phyloP scores from a whole-genome alignment of 2,329 filamentous ascomycete species.

The Scedosporium apiospermum region DNA sequence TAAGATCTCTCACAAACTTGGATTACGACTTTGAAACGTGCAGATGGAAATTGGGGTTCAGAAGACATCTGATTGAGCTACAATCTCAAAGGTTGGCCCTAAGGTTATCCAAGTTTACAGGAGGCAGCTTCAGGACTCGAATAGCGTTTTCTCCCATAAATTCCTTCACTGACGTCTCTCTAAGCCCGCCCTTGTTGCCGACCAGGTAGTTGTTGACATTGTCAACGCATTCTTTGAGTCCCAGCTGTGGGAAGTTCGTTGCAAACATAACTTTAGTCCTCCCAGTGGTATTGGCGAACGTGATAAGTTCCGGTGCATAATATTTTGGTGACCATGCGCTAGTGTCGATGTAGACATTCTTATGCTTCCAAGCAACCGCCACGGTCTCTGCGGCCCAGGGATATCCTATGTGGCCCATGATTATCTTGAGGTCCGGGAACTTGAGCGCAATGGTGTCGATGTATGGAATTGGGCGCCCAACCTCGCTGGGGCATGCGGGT shows the following conservation, averaged over 20 bases:
- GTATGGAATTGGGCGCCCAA: conserved; percentile 10
- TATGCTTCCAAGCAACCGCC: conserved; percentile 9
- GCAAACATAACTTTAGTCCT: not conserved
- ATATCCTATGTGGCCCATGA: conserved; percentile 9
- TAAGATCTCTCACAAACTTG: too few relatives aligned
- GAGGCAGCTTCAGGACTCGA: not conserved
- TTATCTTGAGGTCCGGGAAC: conserved; percentile 9
- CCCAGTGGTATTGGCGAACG: conserved; percentile 10
- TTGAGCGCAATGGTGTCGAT: conserved; percentile 9
- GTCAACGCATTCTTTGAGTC: conserved; percentile 7
- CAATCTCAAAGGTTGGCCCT: too few relatives aligned
- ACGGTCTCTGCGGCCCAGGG: conserved; percentile 9
- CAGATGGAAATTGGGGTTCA: too few relatives aligned
- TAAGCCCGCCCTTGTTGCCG: not conserved
- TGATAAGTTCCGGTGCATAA: conserved; percentile 7
- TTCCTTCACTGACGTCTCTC: conserved; percentile 3
- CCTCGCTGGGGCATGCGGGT: conserved; percentile 9
- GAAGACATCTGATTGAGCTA: too few relatives aligned
- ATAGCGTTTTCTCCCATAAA: conserved; percentile 9
- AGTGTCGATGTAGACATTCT: conserved; percentile 10
- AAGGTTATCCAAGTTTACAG: too few relatives aligned
- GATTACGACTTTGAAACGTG: too few relatives aligned
- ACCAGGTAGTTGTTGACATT: not conserved
- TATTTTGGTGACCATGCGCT: conserved; percentile 9
- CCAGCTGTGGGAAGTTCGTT: conserved; percentile 10